Evolutionary conservation across 2,329 filamentous ascomycete genomes (phyloP), one percentile per base, ranked within the genome.

Genomic region (Chrysoporthe austroafricana): DNA sequence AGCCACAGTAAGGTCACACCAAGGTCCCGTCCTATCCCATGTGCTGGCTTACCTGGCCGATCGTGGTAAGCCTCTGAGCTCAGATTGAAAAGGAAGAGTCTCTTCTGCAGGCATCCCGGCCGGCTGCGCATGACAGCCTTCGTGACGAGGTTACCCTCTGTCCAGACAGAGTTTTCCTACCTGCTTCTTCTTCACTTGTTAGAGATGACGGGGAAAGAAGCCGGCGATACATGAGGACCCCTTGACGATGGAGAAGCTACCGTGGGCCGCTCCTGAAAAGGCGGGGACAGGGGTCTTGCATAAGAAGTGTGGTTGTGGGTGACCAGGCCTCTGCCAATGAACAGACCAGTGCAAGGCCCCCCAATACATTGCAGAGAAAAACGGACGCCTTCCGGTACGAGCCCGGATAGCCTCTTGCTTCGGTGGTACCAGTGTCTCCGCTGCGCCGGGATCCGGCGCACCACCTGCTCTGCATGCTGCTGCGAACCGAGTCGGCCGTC

Each of bases 221-320:
- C 63, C 54, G 63, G 42, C 54, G 44, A 50, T 65, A 48, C 54
- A 11, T 36, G 48, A 57, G 16, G 50, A 43, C 21, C 34, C 52
- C 56, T 52, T 48, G 63, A 42, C 62, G 48, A 63, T 57, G 34
- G 62, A 63, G 61, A 56, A 63, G 50, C 34, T 32, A 57, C 59
- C 59, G 59, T 46, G 43, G 39, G 63, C 63, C 54, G 44, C 63
- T 59, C 43, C 54, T 65, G 63, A 65, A 65, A 65, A 65, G 63
- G 63, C 63, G 63, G 63, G 63, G 57, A 60, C 63, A 65, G 63
- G 63, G 63, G 50, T 64, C 52, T 36, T 46, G 52, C 56, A 54
- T 56, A 32, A 44, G 42, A 44, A 9, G 46, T 26, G 61, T 39
- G 50, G 62, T 48, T 14, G 62, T 64, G 43, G 26, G 63, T 58